Percentiles rank a stretch among this genome's conserved stretches.
These are phyloP conservation scores for Micractinium sp. DNA, from an alignment of 139 green algal genomes.

Conservation along the genomic window DNA sequence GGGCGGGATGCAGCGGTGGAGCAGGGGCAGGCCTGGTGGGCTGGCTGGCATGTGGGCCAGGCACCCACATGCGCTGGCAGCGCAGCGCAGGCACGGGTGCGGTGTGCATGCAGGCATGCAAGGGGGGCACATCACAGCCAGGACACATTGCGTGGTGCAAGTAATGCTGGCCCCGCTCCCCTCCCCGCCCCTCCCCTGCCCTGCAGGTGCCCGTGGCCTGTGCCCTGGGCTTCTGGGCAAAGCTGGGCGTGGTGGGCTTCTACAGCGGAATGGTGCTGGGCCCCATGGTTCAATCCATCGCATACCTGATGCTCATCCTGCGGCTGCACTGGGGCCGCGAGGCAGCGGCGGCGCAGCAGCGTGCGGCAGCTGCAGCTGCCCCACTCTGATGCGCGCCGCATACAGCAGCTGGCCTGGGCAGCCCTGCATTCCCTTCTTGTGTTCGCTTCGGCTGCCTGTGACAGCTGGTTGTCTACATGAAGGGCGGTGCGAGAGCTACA, in stretches of 20 bases:
- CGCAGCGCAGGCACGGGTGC: too few relatives aligned
- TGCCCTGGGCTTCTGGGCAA: conserved; percentile 21
- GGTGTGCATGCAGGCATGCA: too few relatives aligned
- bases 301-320: conserved; percentile 17
- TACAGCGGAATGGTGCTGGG: conserved; percentile 35
- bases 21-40: neutral
- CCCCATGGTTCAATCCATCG: conserved; percentile 12
- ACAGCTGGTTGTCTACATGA: neutral
- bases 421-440: neutral
- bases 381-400: too few relatives aligned
- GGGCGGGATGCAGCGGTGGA: too few relatives aligned
- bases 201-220: conserved; percentile 34
- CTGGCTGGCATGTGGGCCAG: neutral
- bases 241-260: conserved; percentile 30
- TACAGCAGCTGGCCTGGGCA: too few relatives aligned
- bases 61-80: too few relatives aligned
- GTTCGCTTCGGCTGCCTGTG: neutral
- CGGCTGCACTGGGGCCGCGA: conserved; percentile 11
- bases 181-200: neutral
- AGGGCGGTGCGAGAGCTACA: too few relatives aligned
- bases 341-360: conserved; percentile 1
- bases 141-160: neutral
- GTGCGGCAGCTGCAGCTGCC: neutral
- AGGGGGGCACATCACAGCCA: too few relatives aligned
- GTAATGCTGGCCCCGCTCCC: neutral